Base-by-base conservation (phyloP, 2,329 filamentous ascomycete genomes). In the Phialemonium atrogriseum region DNA sequence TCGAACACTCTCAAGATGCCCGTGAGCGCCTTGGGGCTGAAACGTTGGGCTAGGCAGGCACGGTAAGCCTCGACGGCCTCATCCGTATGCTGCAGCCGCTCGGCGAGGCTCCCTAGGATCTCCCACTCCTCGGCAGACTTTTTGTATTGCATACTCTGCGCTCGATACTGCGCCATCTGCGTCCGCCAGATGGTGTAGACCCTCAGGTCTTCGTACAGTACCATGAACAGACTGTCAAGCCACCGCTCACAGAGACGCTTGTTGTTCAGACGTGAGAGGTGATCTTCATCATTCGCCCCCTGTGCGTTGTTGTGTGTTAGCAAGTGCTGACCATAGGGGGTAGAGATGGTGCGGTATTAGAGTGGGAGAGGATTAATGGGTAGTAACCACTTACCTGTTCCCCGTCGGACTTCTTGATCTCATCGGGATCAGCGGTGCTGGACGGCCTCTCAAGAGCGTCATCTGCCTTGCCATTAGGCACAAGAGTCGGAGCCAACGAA, bases 111-210 rank as follows among this genome's bases (percentile, higher is more conserved):
- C 24, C 91, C 91, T 1, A 98, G 73, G 32, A 98, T 95, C 59
- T 98, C 91, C 91, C 91, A 98, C 55, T 98, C 91, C 45, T 94
- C 87, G 2, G 89, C 83, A 1, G 83, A 91, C 62, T 96, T 98
- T 61, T 91, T 91, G 65, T 96, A 98, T 44, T 93, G 81, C 57
- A 94, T 80, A 40, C 89, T 83, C 56, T 96, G 89, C 33, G 89
- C 85, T 14, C 85, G 80, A 54, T 88, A 95, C 55, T 96, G 89
- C 1, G 87, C 84, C 77, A 96, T 91, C 56, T 98, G 91, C 1
- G 91, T 96, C 35, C 91, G 81, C 91, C 91, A 98, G 56, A 98
- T 98, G 10, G 91, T 98, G 66, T 98, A 98, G 27, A 98, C 89
- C 30, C 91, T 84, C 12, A 98, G 72, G 51, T 98, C 91, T 57